Percentiles rank a stretch among this genome's conserved stretches.
Evolutionary conservation across 129 eudicot genomes (phyloP).

Genomic region (Saposhnikovia divaricata): DNA sequence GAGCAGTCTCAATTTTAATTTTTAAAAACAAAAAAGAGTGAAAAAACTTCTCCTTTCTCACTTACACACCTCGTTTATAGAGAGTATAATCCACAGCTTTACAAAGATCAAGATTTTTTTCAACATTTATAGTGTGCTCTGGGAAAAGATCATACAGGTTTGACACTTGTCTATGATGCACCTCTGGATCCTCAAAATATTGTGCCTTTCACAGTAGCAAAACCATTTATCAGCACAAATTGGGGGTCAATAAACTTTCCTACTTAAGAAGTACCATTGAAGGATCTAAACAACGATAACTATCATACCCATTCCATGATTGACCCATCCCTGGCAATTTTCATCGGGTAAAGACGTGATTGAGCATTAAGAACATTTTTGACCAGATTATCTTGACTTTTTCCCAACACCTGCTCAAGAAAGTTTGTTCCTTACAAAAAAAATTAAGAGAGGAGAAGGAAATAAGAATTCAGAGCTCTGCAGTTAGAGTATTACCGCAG

Average conservation of each 20-base stretch:
- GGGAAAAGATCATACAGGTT: slow-evolving; percentile 77
- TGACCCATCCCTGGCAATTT: slow-evolving; percentile 72
- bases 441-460: background rate
- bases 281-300: background rate
- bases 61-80: slow-evolving; percentile 48
- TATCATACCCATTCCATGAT: slow-evolving; percentile 78
- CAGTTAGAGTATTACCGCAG: slow-evolving; percentile 40
- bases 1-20: background rate
- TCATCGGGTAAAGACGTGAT: slow-evolving; percentile 53
- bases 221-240: background rate
- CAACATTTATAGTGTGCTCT: slow-evolving; percentile 67
- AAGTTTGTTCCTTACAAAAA: background rate
- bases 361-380: slow-evolving; percentile 63
- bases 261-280: background rate
- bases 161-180: slow-evolving; percentile 81
- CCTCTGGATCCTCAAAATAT: slow-evolving; percentile 82
- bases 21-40: too few relatives aligned
- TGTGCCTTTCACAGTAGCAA: slow-evolving; percentile 35
- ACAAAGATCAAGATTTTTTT: slow-evolving; percentile 67
- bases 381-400: slow-evolving; percentile 41
- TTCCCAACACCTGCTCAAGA: slow-evolving; percentile 56
- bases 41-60: background rate
- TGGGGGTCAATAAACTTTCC: background rate
- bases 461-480: too few relatives aligned
- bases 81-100: slow-evolving; percentile 66